Base-by-base conservation (phyloP, 164 flowering plant species). In the Liquidambar formosana region DNA sequence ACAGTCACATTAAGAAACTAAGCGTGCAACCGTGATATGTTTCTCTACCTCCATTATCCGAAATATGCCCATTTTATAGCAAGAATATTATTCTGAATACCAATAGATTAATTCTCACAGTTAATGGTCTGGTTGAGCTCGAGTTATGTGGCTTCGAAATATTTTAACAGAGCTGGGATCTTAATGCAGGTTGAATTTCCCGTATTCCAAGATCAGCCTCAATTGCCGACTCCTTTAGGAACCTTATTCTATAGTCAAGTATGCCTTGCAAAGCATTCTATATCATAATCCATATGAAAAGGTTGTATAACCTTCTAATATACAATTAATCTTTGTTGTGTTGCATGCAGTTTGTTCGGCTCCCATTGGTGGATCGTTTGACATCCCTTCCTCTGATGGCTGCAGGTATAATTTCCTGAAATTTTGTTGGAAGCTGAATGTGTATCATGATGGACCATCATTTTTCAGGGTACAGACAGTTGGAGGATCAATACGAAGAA, bases 181-280 rank as follows among this genome's bases (percentile, higher is more conserved):
- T 16, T 59, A 70, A 38, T 78, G 74, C 85, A 88, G 90, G 84
- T 82, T 74, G 84, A 82, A 60, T 79, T 80, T 76, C 93, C 93
- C 28, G 65, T 85, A 62, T 86, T 73, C 74, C 88, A 82, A 79
- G 84, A 88, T 60, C 64, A 63, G 28, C 84, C 85, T 63, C 83
- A 81, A 45, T 71, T 82, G 66, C 90, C 90, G 26, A 73, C 85
- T 66, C 93, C 93, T 22, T 67, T 86, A 1, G 93, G 89, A 47
- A 57, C 81, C 43, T 75, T 86, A 21, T 61, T 76, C 25, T 79
- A 88, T 63, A 73, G 84, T 44, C 76, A 77, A 80, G 93, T 85
- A 76, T 63, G 73, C 21, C 14, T 38, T 72, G 3, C 10, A 1
- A 21, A 13, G 25, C 57, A 27, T 48, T 19, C 27, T 43, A 1